phyloP scores from a whole-genome alignment of 148 eudicot genomes.

The Vaccinium macrocarpon region DNA sequence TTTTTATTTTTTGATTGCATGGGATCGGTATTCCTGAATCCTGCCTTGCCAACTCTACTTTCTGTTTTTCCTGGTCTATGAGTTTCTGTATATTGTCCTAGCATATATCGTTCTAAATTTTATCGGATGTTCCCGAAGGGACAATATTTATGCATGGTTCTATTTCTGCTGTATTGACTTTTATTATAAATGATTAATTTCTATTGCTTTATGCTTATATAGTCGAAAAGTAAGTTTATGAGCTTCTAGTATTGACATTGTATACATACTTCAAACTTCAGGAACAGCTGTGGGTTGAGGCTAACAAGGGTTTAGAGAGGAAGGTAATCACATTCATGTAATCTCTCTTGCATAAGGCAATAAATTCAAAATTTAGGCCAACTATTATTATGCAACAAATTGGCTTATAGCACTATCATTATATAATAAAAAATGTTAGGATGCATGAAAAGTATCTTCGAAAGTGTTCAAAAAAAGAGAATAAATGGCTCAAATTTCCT shows the following conservation, averaged over 20 bases:
- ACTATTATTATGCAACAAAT: background rate
- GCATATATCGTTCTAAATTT: background rate
- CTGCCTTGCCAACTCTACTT: background rate
- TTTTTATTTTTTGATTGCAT: background rate
- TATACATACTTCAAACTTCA: constrained; percentile 18
- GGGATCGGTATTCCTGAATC: background rate
- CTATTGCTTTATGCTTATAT: background rate
- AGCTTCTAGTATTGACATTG: background rate
- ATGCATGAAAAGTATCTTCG: too few relatives aligned
- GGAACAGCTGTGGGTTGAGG: constrained; percentile 47
- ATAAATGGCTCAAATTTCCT: too few relatives aligned
- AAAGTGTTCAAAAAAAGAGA: too few relatives aligned
- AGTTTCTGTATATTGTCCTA: background rate
- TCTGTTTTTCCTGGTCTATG: background rate
- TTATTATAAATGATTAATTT: background rate
- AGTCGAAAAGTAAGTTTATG: background rate
- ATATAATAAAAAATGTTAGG: too few relatives aligned
- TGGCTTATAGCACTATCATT: too few relatives aligned
- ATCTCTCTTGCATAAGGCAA: background rate
- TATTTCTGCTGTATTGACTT: background rate
- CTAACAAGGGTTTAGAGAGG: constrained; percentile 41
- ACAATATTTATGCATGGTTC: background rate
- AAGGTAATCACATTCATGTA: constrained; percentile 30
- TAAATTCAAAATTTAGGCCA: background rate
- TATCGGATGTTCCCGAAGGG: too few relatives aligned